Percentiles rank a stretch among this genome's conserved stretches.
These are phyloP conservation scores for Gymnopus androsaceus DNA, from an alignment of 1,284 basidiomycete species.

Conservation along the genomic window DNA sequence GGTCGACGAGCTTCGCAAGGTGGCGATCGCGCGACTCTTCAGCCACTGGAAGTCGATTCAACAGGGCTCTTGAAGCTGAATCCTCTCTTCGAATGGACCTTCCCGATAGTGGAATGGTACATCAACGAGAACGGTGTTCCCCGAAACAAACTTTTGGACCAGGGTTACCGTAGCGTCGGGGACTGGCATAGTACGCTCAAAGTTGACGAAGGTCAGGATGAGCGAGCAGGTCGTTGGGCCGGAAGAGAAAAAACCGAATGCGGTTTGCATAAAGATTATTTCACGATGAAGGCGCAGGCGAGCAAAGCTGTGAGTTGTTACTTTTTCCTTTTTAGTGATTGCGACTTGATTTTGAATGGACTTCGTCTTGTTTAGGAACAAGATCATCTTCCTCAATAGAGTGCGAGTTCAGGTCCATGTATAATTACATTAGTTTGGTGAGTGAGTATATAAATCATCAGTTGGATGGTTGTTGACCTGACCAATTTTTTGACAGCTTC, in stretches of 20 bases:
- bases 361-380: not conserved
- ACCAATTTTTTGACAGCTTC: too few species aligned
- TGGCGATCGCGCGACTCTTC: conserved; percentile 78
- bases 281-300: conserved; percentile 61
- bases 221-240: conserved; percentile 92
- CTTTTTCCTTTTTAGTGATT: not conserved
- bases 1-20: conserved; percentile 93
- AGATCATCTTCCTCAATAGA: conserved; percentile 11
- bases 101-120: conserved; percentile 85
- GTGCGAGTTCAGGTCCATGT: too few species aligned
- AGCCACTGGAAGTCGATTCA: conserved; percentile 89
- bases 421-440: too few species aligned
- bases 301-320: conserved; percentile 24
- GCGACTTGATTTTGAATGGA: not conserved
- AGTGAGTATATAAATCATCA: too few species aligned
- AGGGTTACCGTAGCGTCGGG: conserved; percentile 94
- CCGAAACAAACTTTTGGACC: conserved; percentile 84
- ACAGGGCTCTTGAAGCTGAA: conserved; percentile 95
- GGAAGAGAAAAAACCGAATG: conserved; percentile 95
- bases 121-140: conserved; percentile 85
- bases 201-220: conserved; percentile 72
- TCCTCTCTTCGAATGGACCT: conserved; percentile 90
- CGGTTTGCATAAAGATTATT: conserved; percentile 90
- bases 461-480: too few species aligned
- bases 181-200: conserved; percentile 95